Evolutionary conservation across 1,284 basidiomycete genomes (phyloP), one percentile per base, ranked within the genome.

Genomic region (Vanrija humicola): DNA sequence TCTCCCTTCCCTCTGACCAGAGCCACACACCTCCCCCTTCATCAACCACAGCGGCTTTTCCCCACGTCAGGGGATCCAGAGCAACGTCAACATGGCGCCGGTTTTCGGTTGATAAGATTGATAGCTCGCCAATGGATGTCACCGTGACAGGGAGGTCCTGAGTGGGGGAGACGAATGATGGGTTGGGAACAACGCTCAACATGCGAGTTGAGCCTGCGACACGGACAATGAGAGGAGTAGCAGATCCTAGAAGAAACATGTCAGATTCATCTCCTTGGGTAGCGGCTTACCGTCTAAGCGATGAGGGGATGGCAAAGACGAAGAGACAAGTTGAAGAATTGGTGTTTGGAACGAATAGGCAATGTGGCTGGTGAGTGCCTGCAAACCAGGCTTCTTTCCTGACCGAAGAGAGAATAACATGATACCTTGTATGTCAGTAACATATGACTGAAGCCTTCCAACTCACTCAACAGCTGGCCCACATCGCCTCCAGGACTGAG

Each of bases 1-100:
- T 46, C 16, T 54, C 57, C 43, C 63, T 68, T 34, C 62, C 62
- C 52, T 69, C 64, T 43, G 50, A 56, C 72, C 72, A 73, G 8
- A 68, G 38, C 70, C 69, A 73, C 2, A 75, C 62, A 1, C 62
- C 70, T 0, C 73, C 73, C 1, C 54, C 46, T 39, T 70, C 69
- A 55, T 75, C 73, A 1, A 70, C 68, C 10, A 75, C 40, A 14
- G 65, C 49, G 4, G 59, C 57, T 42, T 64, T 55, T 0, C 64
- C 58, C 65, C 66, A 70, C 1, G 19, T 29, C 1, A 3, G 21
- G 0, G 68, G 59, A 55, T 73, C 67, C 5, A 73, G 28, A 2
- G 64, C 66, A 2, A 66, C 48, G 50, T 75, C 72, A 2, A 70
- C 59, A 51, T 68, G 65, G 19, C 59, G 47, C 14, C 63, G 50